A percentile compares a stretch with the other conserved stretches of the same genome.
Conservation (phyloP, 2,329 filamentous ascomycete species). For the Clarireedia paspali region DNA sequence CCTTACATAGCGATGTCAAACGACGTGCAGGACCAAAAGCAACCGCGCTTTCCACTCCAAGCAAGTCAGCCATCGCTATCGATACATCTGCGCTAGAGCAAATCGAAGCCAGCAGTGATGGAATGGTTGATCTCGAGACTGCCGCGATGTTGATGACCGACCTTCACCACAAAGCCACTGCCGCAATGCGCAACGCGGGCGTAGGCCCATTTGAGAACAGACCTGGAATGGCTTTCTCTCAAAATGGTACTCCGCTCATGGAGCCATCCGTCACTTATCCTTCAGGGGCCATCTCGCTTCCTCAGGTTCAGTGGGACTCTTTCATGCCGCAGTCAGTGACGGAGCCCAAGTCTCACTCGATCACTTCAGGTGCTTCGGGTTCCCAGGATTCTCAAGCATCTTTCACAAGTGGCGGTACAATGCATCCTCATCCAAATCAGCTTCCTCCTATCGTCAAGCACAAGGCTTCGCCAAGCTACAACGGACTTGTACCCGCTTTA, state of each 20-base stretch:
- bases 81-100: constrained; percentile 85
- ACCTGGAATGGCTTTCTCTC: constrained; percentile 62
- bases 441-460: constrained; percentile 64
- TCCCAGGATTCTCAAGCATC: constrained; percentile 62
- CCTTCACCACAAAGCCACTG: constrained; percentile 92
- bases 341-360: constrained; percentile 70
- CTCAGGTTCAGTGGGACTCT: constrained; percentile 86
- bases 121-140: constrained; percentile 91
- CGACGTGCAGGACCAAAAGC: constrained; percentile 68
- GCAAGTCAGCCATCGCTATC: constrained; percentile 72
- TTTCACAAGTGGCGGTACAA: constrained; percentile 50
- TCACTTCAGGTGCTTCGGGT: constrained; percentile 57
- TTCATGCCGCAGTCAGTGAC: constrained; percentile 66
- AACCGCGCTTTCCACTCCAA: constrained; percentile 52
- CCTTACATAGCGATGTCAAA: constrained; percentile 90
- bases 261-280: constrained; percentile 72
- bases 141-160: constrained; percentile 98
- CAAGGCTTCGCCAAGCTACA: constrained; percentile 42
- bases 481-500: constrained; percentile 56
- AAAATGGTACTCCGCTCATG: constrained; percentile 63
- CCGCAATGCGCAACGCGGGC: constrained; percentile 53
- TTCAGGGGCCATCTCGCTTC: constrained; percentile 70
- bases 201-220: constrained; percentile 44
- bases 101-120: constrained; percentile 84
- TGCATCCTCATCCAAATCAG: constrained; percentile 52